A percentile compares a stretch with the other conserved stretches of the same genome.
Evolutionary conservation across 2,329 filamentous ascomycete genomes (phyloP).

Genomic region (Cylindrodendrum hubeiense): DNA sequence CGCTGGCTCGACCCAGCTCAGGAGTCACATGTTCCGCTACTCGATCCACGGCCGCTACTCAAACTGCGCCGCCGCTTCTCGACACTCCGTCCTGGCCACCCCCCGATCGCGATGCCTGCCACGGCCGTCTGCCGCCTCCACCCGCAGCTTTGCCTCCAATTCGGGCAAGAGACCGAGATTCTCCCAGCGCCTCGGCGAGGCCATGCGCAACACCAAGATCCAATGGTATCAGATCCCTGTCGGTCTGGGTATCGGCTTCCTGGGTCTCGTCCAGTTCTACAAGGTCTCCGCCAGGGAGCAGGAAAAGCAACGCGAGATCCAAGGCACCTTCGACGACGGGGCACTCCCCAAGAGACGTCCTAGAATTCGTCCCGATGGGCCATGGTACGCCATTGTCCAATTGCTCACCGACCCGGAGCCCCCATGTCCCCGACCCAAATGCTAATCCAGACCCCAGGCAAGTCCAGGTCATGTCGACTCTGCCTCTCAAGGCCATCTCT

Average conservation of each 20-base stretch:
- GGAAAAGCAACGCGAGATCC: conserved; percentile 61
- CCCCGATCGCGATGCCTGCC: conserved; percentile 42
- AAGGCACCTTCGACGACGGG: conserved; percentile 56
- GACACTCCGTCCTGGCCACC: conserved; percentile 38
- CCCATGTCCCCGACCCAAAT: conserved; percentile 27
- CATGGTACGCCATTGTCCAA: conserved; percentile 70
- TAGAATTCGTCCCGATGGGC: conserved; percentile 83
- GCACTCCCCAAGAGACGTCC: conserved; percentile 63
- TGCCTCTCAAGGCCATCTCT: conserved; percentile 91
- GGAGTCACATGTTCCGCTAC: conserved; percentile 48
- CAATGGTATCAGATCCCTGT: conserved; percentile 94
- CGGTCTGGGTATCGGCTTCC: conserved; percentile 84
- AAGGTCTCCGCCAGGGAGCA: conserved; percentile 73
- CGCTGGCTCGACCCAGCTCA: conserved; percentile 50
- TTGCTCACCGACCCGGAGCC: neutral
- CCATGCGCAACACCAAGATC: conserved; percentile 68
- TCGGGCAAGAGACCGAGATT: conserved; percentile 62
- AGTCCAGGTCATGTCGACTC: conserved; percentile 92
- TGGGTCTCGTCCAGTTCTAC: conserved; percentile 87
- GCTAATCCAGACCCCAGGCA: conserved; percentile 65
- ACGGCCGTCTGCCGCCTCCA: conserved; percentile 38
- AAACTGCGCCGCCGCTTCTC: conserved; percentile 39
- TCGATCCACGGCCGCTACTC: conserved; percentile 46
- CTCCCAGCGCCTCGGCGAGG: conserved; percentile 63
- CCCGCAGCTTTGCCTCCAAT: conserved; percentile 49